Base-by-base conservation (phyloP, 176 grass and related monocot species). In the Triticum monococcum region DNA sequence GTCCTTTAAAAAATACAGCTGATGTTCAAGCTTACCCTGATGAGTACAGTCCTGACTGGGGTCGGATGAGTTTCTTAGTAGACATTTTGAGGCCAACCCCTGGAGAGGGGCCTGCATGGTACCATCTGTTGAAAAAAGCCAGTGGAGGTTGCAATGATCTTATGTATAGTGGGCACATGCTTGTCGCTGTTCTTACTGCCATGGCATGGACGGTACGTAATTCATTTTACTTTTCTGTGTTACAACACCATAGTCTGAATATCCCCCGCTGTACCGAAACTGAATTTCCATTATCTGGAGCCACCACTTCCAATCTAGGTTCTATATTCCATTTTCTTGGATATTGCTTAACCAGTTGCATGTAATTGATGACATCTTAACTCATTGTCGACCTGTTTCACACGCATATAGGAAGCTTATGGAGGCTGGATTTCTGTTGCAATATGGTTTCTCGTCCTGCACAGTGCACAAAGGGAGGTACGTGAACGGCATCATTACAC, bases 131-230 rank as follows among this genome's bases (percentile, higher is more conserved):
- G 86, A 98, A 91, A 81, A 96, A 87, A 91, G 92, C 97, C 41
- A 91, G 97, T 22, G 96, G 96, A 65, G 93, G 96, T 68, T 98
- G 96, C 81, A 98, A 86, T 81, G 97, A 98, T 84, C 90, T 98
- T 82, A 81, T 98, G 64, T 98, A 92, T 62, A 98, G 97, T 84
- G 97, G 97, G 31, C 93, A 98, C 86, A 98, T 98, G 93, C 78
- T 98, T 89, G 96, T 98, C 73, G 81, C 96, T 63, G 91, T 95
- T 52, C 86, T 98, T 63, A 98, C 96, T 78, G 93, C 93, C 87
- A 95, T 98, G 91, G 95, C 95, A 36, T 98, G 95, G 95, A 95
- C 84, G 83, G 95, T 95, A 95, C 26, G 79, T 2, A 60, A 69
- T 77, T 37, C 12, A 31, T 84, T 78, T 60, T 52, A 23, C 13